Base-by-base conservation (phyloP, 2,329 filamentous ascomycete genomes). In the Penicillium sp. region DNA sequence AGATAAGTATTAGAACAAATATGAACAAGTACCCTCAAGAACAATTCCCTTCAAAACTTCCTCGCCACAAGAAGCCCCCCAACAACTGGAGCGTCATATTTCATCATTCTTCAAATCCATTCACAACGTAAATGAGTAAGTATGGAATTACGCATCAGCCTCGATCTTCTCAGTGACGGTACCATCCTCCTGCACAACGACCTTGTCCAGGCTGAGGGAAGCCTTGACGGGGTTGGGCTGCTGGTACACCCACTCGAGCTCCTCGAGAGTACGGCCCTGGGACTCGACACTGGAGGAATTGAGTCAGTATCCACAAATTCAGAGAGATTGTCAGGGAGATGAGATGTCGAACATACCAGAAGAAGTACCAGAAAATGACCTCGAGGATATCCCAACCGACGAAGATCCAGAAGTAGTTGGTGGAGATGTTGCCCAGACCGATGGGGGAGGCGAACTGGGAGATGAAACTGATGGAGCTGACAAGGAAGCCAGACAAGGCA, bases 201-300 rank as follows among this genome's bases (percentile, higher is more conserved):
- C 73, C 72, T 80, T 81, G 65, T 82, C 77, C 62, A 82, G 74
- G 52, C 72, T 74, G 58, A 77, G 72, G 4, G 81, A 83, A 11
- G 81, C 81, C 69, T 81, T 80, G 70, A 82, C 81, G 1, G 80
- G 80, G 61, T 79, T 78, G 24, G 78, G 76, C 66, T 82, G 80
- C 64, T 79, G 69, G 69, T 82, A 82, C 11, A 82, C 78, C 78
- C 79, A 81, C 62, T 81, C 79, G 37, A 82, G 74, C 66, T 82
- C 74, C 64, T 82, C 80, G 27, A 82, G 76, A 3, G 80, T 82
- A 40, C 80, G 79, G 50, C 80, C 80, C 60, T 82, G 79, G 4
- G 78, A 77, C 64, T 82, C 80, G 62, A 82, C 80, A 66, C 80
- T 81, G 55, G 44, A 43, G 14, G 1, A 6, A 4, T 14, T 13